A percentile compares a stretch with the other conserved stretches of the same genome.
Evolutionary conservation across 2,329 filamentous ascomycete species (phyloP).

Genomic region (Escovopsis weberi): DNA sequence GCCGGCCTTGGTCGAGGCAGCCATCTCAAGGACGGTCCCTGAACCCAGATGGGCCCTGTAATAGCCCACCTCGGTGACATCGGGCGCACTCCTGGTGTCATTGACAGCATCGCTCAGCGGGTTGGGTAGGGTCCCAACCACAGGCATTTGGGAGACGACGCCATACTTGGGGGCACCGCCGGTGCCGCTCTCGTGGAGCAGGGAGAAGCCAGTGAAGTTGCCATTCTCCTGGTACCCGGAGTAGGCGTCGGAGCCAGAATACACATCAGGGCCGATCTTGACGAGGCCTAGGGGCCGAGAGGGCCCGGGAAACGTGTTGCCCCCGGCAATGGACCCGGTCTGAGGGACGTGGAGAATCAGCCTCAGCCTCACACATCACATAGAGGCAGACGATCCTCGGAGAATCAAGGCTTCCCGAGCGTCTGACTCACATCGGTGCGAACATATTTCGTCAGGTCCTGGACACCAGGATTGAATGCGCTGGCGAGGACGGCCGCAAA

Average conservation of each 20-base stretch:
- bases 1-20: slow-evolving; percentile 40
- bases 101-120: slow-evolving; percentile 41
- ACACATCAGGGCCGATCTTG: slow-evolving; percentile 35
- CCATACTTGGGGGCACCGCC: slow-evolving; percentile 59
- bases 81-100: slow-evolving; percentile 35
- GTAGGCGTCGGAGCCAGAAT: slow-evolving; percentile 34
- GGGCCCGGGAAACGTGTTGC: slow-evolving; percentile 37
- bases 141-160: slow-evolving; percentile 45
- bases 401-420: neutral
- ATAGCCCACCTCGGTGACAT: slow-evolving; percentile 43
- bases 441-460: slow-evolving; percentile 13
- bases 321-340: slow-evolving; percentile 30
- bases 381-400: too few relatives aligned
- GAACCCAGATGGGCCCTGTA: slow-evolving; percentile 42
- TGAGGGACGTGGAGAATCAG: slow-evolving; percentile 9
- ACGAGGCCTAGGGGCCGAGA: slow-evolving; percentile 32
- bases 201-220: slow-evolving; percentile 43
- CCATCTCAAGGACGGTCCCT: slow-evolving; percentile 42
- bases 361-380: neutral
- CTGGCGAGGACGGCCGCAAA: too few relatives aligned
- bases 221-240: slow-evolving; percentile 37
- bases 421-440: slow-evolving; percentile 18
- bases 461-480: neutral
- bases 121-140: slow-evolving; percentile 33
- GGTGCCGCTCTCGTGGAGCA: slow-evolving; percentile 53